Base-by-base conservation (phyloP, 1,284 basidiomycete species). In the Quambalaria eucalypti region DNA sequence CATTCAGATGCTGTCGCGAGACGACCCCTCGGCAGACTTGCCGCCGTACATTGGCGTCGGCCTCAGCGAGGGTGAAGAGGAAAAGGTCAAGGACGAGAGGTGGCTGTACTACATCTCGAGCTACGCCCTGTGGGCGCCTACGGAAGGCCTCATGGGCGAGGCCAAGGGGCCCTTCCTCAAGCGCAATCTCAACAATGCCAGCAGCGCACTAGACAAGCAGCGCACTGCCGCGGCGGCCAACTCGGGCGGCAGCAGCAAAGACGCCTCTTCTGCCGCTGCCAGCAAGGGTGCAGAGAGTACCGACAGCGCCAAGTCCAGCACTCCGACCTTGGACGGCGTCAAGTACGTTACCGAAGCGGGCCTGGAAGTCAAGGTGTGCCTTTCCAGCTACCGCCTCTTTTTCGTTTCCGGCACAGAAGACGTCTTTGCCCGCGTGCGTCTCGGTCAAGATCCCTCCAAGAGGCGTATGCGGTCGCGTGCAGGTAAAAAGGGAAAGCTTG, bases 31-130 rank as follows among this genome's bases (percentile, higher is more conserved):
- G 2, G 42, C 42, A 5, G 42, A 46, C 19, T 26, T 46, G 19
- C 42, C 42, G 42, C 42, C 42, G 3, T 46, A 46, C 42, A 12
- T 46, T 12, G 30, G 23, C 50, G 26, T 44, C 23, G n/a, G 29
- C 48, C 82, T 86, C 2, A 87, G 84, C 49, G 82, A 87, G 36
- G 50, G 50, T 28, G 56, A 57, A 28, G 89, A 95, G 66, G 84
- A 86, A 0, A 87, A 87, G 74, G 86, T 85, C 16, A 78, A 85
- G 53, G 86, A 86, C 40, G 85, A 87, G 44, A 81, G 87, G 50
- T 92, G 90, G 90, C 85, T 89, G 63, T 81, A 85, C 2, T 97
- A 97, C 77, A 85, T 96, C 57, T 87, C 90, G 54, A 86, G 87
- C 8, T 97, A 85, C 77, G 85, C 68, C 52, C 64, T 74, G 5